Evolutionary conservation across 2,329 filamentous ascomycete species (phyloP), one percentile per base, ranked within the genome.

Genomic region (Sporothrix brasiliensis): DNA sequence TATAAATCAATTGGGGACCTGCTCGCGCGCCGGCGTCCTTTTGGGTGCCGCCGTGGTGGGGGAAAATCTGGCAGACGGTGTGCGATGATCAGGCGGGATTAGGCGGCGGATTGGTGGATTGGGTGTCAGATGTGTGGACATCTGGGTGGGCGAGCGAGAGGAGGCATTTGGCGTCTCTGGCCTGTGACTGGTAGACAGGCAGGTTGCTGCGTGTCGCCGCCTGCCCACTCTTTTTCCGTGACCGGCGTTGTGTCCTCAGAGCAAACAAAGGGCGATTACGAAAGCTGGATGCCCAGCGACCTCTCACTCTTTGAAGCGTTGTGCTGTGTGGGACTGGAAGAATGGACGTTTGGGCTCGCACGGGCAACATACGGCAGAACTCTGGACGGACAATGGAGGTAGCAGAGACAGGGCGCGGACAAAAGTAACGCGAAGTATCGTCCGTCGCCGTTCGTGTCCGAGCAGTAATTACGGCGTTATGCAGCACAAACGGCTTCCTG

Each of bases 51-150:
- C 21, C 39, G 53, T 65, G 47, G 68, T 56, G 68, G 68, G 50
- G 63, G 49, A 21, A 9, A 41, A 60, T 24, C 56, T n/a, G 34
- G 34, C 56, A 24, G 56, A 53, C 21, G 24, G 60, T 70, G 72
- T 70, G 73, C 73, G 74, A 71, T 73, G 70, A 24, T 67, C 56
- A 67, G 71, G 60, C 71, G 69, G 70, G 70, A 71, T 47, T 39
- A 60, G 52, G 70, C 70, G 50, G 70, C 70, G 67, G 70, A 68
- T 56, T 50, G 58, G 56, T 70, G 44, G 56, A 52, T 41, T 27
- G n/a, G 53, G 49, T 50, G 49, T 50, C 16, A 50, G 49, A 21
- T 50, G 49, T 50, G 49, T 50, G 49, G 49, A 21, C 49, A 50
- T 50, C 19, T 30, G 53, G 11, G 24, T 63, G 41, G 39, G 58